Base-by-base conservation (phyloP, 225 moss, liverwort and hornwort genomes). In the Lunularia cruciata region DNA sequence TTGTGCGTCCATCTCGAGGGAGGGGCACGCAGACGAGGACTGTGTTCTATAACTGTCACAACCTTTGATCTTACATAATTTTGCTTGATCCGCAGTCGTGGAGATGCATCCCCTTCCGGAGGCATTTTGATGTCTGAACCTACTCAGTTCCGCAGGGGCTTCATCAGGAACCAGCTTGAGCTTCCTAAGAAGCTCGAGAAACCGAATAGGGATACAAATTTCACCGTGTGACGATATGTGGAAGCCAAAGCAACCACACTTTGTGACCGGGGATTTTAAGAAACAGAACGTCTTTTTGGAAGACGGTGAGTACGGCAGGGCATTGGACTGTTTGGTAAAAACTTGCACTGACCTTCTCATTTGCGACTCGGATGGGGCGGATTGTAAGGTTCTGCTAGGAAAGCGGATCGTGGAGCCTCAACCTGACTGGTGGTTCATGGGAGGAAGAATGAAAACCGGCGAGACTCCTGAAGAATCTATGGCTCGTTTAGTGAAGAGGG, bases 341-440 rank as follows among this genome's bases (percentile, higher is more conserved):
- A 88, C 86, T 37, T 94, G 94, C 78, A 91, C 94, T 26, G 94
- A 94, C 57, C 86, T 94, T 40, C 91, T 94, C 72, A 74, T 91
- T 19, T 79, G 87, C 55, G 86, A 91, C 67, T 86, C 82, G 60
- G 87, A 94, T 61, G 75, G 76, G 11, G 67, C 73, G 25, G 73
- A 89, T 40, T 86, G 89, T 74, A 86, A 81, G 54, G 73, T 94
- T 32, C 79, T 91, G 39, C 71, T 94, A 31, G 94, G 91, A 48
- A 90, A 84, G 78, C 89, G 91, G 69, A 85, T 91, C 62, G 94
- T 94, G 57, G 94, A 94, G 51, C 91, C 94, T 47, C 91, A 91
- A 80, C 89, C 89, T 43, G 94, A 94, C 77, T 94, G 94, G 94
- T 94, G 94, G 94, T 94, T 84, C 74, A 82, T 94, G 73, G 94